Percentiles rank a stretch among this genome's conserved stretches.
These are phyloP conservation scores for Cladophialophora carrionii DNA, from an alignment of 2,329 filamentous ascomycete species.

Conservation along the genomic window DNA sequence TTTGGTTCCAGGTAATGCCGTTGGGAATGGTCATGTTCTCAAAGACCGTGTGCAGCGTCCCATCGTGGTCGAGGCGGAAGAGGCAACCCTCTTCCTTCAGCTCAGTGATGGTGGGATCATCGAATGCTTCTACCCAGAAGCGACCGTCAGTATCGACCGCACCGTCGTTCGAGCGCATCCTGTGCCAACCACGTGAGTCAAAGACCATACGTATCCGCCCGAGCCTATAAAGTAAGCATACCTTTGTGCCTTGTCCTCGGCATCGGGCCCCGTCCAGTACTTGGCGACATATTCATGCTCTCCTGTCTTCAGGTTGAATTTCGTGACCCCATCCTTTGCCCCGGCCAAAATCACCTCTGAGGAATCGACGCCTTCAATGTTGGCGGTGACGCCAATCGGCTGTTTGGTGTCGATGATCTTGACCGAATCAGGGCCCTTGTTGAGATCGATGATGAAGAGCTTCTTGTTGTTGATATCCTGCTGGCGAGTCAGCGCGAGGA, in stretches of 20 bases:
- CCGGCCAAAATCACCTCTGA: constrained; percentile 73
- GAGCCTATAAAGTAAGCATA: constrained; percentile 37
- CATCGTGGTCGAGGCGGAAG: constrained; percentile 68
- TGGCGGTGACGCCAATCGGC: constrained; percentile 71
- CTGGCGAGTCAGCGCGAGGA: constrained; percentile 63
- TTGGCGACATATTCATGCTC: constrained; percentile 61
- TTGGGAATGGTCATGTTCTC: constrained; percentile 77
- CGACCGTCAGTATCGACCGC: constrained; percentile 76
- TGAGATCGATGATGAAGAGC: constrained; percentile 71
- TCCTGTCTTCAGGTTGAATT: constrained; percentile 67
- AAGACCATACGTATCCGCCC: background rate
- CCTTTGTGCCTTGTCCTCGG: constrained; percentile 52
- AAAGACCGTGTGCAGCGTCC: constrained; percentile 62
- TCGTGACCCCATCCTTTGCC: constrained; percentile 79
- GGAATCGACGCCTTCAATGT: constrained; percentile 66
- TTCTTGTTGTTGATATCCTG: constrained; percentile 76
- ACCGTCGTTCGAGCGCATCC: constrained; percentile 74
- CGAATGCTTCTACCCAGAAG: constrained; percentile 88
- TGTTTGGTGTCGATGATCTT: constrained; percentile 60
- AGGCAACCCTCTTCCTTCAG: constrained; percentile 64
- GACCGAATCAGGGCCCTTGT: constrained; percentile 63
- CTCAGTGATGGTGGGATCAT: constrained; percentile 70
- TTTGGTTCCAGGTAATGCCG: constrained; percentile 76
- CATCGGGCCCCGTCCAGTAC: constrained; percentile 58
- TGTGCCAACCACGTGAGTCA: constrained; percentile 37